A percentile compares a stretch with the other conserved stretches of the same genome.
Conservation (phyloP, 1,284 basidiomycete species). For the Trichosporon coremiiforme region DNA sequence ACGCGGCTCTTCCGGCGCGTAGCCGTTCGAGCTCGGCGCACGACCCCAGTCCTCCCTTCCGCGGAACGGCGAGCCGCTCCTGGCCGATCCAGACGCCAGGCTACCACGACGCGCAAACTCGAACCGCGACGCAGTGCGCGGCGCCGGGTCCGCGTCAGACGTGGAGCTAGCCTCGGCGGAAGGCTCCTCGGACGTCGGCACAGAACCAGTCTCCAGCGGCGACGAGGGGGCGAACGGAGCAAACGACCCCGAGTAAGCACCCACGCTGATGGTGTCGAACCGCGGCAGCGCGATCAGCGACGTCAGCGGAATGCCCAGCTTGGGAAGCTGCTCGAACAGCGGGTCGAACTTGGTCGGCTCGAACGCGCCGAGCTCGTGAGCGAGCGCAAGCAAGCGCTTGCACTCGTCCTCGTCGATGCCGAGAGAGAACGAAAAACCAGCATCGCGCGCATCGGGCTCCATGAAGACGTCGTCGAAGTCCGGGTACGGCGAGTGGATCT, state of each 20-base stretch:
- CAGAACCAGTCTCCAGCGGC: slow-evolving; percentile 25
- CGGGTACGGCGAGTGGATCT: slow-evolving; percentile 75
- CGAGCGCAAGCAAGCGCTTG: slow-evolving; percentile 32
- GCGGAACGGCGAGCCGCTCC: slow-evolving; percentile 31
- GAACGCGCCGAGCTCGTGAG: slow-evolving; percentile 37
- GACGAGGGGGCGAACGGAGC: slow-evolving; percentile 33
- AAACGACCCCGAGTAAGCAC: slow-evolving; percentile 31
- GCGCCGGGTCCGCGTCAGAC: slow-evolving; percentile 22
- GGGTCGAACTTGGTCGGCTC: slow-evolving; percentile 47
- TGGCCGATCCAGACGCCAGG: slow-evolving; percentile 15
- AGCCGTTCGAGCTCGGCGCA: slow-evolving; percentile 29
- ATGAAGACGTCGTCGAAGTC: slow-evolving; percentile 68
- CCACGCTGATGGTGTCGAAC: slow-evolving; percentile 10
- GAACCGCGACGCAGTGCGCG: slow-evolving; percentile 31
- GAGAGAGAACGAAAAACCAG: slow-evolving; percentile 46
- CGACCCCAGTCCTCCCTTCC: slow-evolving; percentile 31
- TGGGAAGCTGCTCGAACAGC: slow-evolving; percentile 34
- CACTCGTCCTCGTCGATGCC: slow-evolving; percentile 40
- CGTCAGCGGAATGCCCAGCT: slow-evolving; percentile 34
- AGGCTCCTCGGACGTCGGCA: slow-evolving; percentile 25
- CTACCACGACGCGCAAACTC: slow-evolving; percentile 32
- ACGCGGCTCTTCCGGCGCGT: slow-evolving; percentile 26
- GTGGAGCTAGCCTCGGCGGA: slow-evolving; percentile 1
- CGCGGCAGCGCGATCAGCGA: slow-evolving; percentile 29
- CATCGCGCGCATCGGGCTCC: slow-evolving; percentile 38